A percentile compares a stretch with the other conserved stretches of the same genome.
Conservation (phyloP, 208 protist genomes). For the Phytomonas sp. region DNA sequence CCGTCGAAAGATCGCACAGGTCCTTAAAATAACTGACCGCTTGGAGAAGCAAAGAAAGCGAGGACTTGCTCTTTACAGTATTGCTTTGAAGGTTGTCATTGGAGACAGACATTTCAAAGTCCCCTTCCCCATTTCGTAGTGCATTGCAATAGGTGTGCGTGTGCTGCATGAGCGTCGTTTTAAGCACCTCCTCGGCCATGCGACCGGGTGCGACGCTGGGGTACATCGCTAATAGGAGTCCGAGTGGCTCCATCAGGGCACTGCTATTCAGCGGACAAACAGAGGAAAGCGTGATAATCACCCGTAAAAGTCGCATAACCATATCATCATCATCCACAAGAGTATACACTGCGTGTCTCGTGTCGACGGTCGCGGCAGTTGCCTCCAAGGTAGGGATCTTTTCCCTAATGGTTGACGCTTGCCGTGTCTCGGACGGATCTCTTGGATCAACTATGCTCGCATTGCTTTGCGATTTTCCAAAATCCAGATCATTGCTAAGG, state of each 20-base stretch:
- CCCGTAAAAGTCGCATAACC: conserved; percentile 47
- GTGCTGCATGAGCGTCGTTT: conserved; percentile 51
- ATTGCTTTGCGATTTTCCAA: background rate
- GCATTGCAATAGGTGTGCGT: conserved; percentile 24
- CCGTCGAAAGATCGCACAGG: conserved; percentile 33
- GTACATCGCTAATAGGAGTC: conserved; percentile 51
- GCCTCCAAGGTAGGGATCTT: background rate
- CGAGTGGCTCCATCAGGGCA: conserved; percentile 34
- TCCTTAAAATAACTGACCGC: conserved; percentile 53
- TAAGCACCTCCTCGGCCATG: conserved; percentile 60
- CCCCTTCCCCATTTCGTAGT: conserved; percentile 18
- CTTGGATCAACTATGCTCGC: background rate
- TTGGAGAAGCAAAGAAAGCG: conserved; percentile 20
- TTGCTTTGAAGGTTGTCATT: conserved; percentile 2
- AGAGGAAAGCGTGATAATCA: conserved; percentile 38
- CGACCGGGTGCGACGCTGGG: conserved; percentile 26
- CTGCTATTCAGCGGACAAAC: conserved; percentile 33
- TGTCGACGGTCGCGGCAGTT: background rate
- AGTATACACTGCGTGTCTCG: background rate
- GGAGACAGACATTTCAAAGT: background rate
- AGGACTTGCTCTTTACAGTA: background rate
- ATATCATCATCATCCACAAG: conserved; percentile 47
- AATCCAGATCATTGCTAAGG: background rate
- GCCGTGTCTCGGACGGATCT: background rate
- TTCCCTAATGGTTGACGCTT: background rate